A percentile compares a stretch with the other conserved stretches of the same genome.
phyloP scores from a whole-genome alignment of 371 early-diverging fungal genomes.

The Zychaea mexicana region DNA sequence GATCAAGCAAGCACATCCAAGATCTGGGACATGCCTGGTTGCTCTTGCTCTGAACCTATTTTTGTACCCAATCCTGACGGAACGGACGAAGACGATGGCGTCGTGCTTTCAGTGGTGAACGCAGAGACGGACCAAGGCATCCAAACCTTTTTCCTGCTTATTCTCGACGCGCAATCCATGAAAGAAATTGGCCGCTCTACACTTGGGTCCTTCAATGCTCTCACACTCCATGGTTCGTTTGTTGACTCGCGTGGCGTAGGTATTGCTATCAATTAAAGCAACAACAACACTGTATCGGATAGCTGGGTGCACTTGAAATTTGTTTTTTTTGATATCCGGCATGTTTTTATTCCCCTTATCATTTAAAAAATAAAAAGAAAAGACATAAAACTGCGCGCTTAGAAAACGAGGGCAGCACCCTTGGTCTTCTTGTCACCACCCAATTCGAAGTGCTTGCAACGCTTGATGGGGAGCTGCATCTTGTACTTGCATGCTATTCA shows the following conservation, averaged over 20 bases:
- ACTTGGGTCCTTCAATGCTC: conserved; percentile 43
- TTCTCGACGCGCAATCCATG: conserved; percentile 63
- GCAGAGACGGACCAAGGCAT: conserved; percentile 28
- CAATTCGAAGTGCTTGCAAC: conserved; percentile 99
- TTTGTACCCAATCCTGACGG: conserved; percentile 61
- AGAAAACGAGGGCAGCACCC: conserved; percentile 82
- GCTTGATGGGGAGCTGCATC: conserved; percentile 94
- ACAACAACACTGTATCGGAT: too few relatives aligned
- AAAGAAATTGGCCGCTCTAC: conserved; percentile 59
- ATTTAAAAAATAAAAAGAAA: background rate
- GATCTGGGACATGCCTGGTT: conserved; percentile 55
- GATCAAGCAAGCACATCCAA: conserved; percentile 29
- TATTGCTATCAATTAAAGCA: conserved; percentile 35
- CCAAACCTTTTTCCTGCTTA: conserved; percentile 57
- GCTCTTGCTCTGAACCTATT: conserved; percentile 71
- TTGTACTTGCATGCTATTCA: conserved; percentile 89
- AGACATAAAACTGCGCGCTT: conserved; percentile 26
- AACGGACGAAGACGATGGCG: conserved; percentile 67
- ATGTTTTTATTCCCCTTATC: background rate
- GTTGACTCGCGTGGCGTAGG: conserved; percentile 38
- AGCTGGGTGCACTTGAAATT: background rate
- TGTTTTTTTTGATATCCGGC: conserved; percentile 1
- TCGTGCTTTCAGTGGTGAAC: conserved; percentile 61
- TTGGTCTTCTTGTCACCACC: conserved; percentile 97
- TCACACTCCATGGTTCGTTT: conserved; percentile 51